phyloP scores from a whole-genome alignment of 1,284 basidiomycete genomes.

The Naganishia liquefaciens region DNA sequence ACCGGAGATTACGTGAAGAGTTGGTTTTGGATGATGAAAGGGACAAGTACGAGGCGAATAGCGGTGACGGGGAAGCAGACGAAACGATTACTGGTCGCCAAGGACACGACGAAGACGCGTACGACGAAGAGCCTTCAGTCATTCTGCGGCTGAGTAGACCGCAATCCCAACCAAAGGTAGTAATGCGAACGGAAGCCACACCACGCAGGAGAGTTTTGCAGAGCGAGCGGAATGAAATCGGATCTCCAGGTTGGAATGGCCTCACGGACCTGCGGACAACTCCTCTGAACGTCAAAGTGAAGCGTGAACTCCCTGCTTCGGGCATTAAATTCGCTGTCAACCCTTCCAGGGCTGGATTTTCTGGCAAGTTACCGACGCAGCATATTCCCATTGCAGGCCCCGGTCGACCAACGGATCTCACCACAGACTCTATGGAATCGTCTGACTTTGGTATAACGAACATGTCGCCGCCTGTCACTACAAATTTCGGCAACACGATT shows the following conservation, averaged over 20 bases:
- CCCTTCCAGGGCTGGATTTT: conserved; percentile 4
- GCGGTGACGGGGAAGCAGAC: conserved; percentile 6
- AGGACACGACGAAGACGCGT: conserved; percentile 17
- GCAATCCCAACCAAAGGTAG: background rate
- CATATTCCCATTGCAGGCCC: background rate
- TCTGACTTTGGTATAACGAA: conserved; percentile 49
- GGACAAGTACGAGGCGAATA: background rate
- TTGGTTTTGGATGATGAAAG: conserved; percentile 49
- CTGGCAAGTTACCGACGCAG: background rate
- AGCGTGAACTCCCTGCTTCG: conserved; percentile 20
- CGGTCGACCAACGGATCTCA: conserved; percentile 1
- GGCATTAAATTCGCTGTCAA: conserved; percentile 4
- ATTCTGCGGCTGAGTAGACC: conserved; percentile 25
- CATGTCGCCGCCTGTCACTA: conserved; percentile 82
- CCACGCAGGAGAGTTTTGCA: background rate
- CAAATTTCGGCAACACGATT: conserved; percentile 76
- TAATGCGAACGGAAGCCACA: conserved; percentile 29
- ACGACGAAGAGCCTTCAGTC: conserved; percentile 33
- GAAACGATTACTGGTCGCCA: conserved; percentile 12
- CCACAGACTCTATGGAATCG: conserved; percentile 15
- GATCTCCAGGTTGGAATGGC: conserved; percentile 68
- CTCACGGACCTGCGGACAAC: conserved; percentile 71
- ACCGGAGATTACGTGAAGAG: conserved; percentile 64
- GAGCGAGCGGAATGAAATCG: conserved; percentile 52
- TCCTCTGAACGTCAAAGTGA: conserved; percentile 56